These are phyloP conservation scores for Aspergillus luchuensis DNA, from an alignment of 2,329 filamentous ascomycete species.

Conservation along the genomic window DNA sequence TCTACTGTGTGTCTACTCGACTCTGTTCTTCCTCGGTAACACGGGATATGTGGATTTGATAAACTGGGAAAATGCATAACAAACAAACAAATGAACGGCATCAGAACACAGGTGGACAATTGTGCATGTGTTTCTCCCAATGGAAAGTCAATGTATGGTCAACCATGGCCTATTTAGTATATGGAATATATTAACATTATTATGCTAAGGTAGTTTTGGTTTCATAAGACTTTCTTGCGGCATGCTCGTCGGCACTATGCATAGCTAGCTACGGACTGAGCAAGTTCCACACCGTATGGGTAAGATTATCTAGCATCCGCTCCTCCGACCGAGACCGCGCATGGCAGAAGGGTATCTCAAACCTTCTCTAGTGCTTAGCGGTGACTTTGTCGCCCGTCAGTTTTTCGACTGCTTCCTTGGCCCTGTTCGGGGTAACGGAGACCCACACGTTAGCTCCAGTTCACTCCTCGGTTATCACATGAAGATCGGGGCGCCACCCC, in stretches of 20 bases:
- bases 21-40: too few relatives aligned
- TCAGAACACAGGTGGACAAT: too few relatives aligned
- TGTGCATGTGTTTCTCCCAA: neutral
- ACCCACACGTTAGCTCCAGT: conserved; percentile 33
- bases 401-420: conserved; percentile 67
- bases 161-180: neutral
- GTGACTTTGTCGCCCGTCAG: conserved; percentile 65
- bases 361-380: conserved; percentile 62
- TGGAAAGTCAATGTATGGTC: too few relatives aligned
- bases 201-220: neutral
- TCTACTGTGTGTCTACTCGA: too few relatives aligned
- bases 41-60: too few relatives aligned
- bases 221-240: neutral
- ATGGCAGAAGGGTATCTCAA: conserved; percentile 43
- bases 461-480: conserved; percentile 31
- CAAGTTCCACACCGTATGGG: neutral
- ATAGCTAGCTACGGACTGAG: neutral
- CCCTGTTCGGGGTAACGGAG: conserved; percentile 47
- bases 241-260: conserved; percentile 2
- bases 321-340: conserved; percentile 14
- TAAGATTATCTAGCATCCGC: neutral
- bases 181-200: conserved; percentile 5
- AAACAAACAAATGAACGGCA: too few relatives aligned
- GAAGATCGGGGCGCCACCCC: conserved; percentile 13
- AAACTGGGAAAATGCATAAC: too few relatives aligned